Evolutionary conservation across 2,329 filamentous ascomycete species (phyloP), one percentile per base, ranked within the genome.

Genomic region (Cercospora canescens): DNA sequence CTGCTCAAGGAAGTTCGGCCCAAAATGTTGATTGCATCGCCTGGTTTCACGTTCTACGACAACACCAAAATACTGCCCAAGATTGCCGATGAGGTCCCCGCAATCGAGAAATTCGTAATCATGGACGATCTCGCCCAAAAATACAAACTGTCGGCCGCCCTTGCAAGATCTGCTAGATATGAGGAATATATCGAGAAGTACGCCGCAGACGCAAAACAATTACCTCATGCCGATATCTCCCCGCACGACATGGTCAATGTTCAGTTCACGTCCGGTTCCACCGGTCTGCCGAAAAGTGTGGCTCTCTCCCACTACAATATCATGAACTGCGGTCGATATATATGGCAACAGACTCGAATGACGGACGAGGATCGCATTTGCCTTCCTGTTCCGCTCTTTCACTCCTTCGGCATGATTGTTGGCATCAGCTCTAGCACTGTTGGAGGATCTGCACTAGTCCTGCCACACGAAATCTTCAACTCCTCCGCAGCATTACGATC

Each of bases 321-420:
- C 59, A 72, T 73, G 72, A 73, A 74, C 61, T 72, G 70, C 52
- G 72, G 71, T 28, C 69, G 72, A 9, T 68, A 73, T 35, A 73
- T 74, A 61, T 73, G 72, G 71, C 69, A 73, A 41, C 72, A 74
- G 62, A 71, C 69, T 14, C 67, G 71, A 8, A 73, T 73, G 67
- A 70, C 69, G 30, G 80, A 86, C 3, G 80, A 83, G 52, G 91
- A 94, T 74, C 82, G 89, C 12, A 83, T 96, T 12, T 94, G 91
- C 81, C 94, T 92, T 75, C 92, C 91, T 3, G 91, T 91, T 0
- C 92, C 92, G 0, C 84, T 95, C 2, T 95, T 95, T 82, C 92
- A 95, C 81, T 94, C 91, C 80, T 94, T 94, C 75, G 91, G 91
- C 3, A 86, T 94, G 18, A 91, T 94, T 34, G 70, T 73, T n/a